Percentiles rank a stretch among this genome's conserved stretches.
phyloP scores from a whole-genome alignment of 1,284 basidiomycete species.

The Blastosporella zonata region DNA sequence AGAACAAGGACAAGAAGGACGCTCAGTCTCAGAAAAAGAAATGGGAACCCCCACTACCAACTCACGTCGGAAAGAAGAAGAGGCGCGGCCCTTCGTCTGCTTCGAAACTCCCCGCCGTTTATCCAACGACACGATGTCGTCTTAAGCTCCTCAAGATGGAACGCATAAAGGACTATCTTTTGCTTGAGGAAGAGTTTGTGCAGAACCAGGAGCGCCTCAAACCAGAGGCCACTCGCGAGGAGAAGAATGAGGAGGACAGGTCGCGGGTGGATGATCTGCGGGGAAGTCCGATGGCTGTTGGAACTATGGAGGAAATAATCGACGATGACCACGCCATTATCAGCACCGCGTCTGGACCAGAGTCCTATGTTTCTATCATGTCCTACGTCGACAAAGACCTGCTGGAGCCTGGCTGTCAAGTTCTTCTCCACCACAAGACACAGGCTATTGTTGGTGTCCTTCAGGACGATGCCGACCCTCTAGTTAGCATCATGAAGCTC shows the following conservation, averaged over 20 bases:
- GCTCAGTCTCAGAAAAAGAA: slow-evolving; percentile 81
- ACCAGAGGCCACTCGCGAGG: slow-evolving; percentile 81
- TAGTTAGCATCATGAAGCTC: slow-evolving; percentile 98
- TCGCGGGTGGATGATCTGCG: slow-evolving; percentile 93
- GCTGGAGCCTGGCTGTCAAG: slow-evolving; percentile 94
- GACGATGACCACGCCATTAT: slow-evolving; percentile 99
- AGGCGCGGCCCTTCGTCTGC: slow-evolving; percentile 88
- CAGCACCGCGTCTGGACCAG: slow-evolving; percentile 91
- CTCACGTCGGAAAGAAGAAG: slow-evolving; percentile 95
- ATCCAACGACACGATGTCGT: slow-evolving; percentile 93
- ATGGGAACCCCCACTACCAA: slow-evolving; percentile 98
- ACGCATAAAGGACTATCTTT: slow-evolving; percentile 96
- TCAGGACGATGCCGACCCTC: slow-evolving; percentile 95
- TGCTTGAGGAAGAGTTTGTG: slow-evolving; percentile 98
- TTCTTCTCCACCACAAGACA: slow-evolving; percentile 95
- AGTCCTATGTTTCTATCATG: slow-evolving; percentile 99
- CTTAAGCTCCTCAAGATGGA: slow-evolving; percentile 96
- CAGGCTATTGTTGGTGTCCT: slow-evolving; percentile 95
- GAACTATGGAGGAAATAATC: slow-evolving; percentile 98
- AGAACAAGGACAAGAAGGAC: slow-evolving; percentile 65
- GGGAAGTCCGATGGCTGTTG: slow-evolving; percentile 96
- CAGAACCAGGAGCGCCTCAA: slow-evolving; percentile 91
- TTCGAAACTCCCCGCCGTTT: slow-evolving; percentile 91
- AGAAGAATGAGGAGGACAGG: slow-evolving; percentile 95
- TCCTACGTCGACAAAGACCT: slow-evolving; percentile 99